Conservation (phyloP, 345 rosid species). For the Chamaenerion angustifolium region DNA sequence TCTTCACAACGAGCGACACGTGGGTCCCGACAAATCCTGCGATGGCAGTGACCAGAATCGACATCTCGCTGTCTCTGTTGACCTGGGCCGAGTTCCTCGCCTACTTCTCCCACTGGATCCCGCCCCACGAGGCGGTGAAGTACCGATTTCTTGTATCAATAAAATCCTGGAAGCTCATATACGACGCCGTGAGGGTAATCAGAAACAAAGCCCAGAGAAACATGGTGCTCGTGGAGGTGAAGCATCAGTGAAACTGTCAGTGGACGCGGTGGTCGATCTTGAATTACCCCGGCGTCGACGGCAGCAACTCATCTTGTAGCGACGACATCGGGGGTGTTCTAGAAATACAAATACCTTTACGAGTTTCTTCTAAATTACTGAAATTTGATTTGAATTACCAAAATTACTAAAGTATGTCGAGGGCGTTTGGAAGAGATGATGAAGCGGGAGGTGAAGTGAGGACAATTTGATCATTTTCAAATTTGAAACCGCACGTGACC, state of each 20-base stretch:
- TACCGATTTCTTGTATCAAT: constrained; percentile 23
- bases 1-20: too few relatives aligned
- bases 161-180: constrained; percentile 31
- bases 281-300: constrained; percentile 41
- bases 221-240: constrained; percentile 32
- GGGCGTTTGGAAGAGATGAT: too few relatives aligned
- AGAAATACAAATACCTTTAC: background rate
- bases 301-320: constrained; percentile 30
- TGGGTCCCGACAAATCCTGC: too few relatives aligned
- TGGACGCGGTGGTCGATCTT: constrained; percentile 26
- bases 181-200: constrained; percentile 35
- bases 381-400: too few relatives aligned
- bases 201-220: constrained; percentile 40
- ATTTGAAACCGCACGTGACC: too few relatives aligned
- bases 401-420: too few relatives aligned
- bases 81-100: constrained; percentile 17
- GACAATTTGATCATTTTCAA: too few relatives aligned
- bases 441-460: too few relatives aligned
- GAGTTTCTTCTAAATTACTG: background rate
- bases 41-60: constrained; percentile 28
- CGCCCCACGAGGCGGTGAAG: constrained; percentile 23
- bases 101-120: constrained; percentile 23
- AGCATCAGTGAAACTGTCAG: constrained; percentile 35
- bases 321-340: constrained; percentile 21
- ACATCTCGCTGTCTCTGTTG: constrained; percentile 14